Evolutionary conservation across 208 protist genomes (phyloP), one percentile per base, ranked within the genome.

Genomic region (Sergeia podlipaevii): DNA sequence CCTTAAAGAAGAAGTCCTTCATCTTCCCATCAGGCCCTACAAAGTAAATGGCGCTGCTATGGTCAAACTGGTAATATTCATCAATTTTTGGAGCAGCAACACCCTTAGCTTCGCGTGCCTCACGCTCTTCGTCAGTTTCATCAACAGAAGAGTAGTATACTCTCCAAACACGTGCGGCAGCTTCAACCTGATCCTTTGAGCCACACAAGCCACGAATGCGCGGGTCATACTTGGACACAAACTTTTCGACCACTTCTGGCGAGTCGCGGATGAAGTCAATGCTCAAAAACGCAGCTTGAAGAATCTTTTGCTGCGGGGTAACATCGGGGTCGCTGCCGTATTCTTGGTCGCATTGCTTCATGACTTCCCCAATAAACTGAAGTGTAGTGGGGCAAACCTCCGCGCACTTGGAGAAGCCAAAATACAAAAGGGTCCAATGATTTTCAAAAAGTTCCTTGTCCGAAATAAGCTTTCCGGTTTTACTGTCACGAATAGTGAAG

Each of bases 1-100:
- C 86, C 43, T 78, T 70, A 54, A 90, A 91, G 55, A 89, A 90
- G 45, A 93, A 93, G 64, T 93, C 86, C 48, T 86, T 86, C 77
- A 93, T 82, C 42, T 93, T 90, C 7, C 86, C 82, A 56, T 93
- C 82, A 7, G 82, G 81, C 0, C 82, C 81, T 0, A 93, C 86
- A 15, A 93, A 67, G 36, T 91, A 93, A 23, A 93, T 85, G 36
- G 82, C 79, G 46, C 81, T 86, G 68, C 82, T 91, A 63, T 93
- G 86, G 50, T 93, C 86, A 46, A 93, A 85, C 60, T 93, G 86
- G 47, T 84, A 93, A 3, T 76, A 83, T 63, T 92, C 85, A 33
- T 92, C 85, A 8, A 86, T 60, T 1, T 26, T 42, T 23, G 78
- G 74, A 10, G 65, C 70, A 0, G 65, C 62, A 23, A 89, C 74